Conservation (phyloP, 1,284 basidiomycete species). For the Irpex sp. region DNA sequence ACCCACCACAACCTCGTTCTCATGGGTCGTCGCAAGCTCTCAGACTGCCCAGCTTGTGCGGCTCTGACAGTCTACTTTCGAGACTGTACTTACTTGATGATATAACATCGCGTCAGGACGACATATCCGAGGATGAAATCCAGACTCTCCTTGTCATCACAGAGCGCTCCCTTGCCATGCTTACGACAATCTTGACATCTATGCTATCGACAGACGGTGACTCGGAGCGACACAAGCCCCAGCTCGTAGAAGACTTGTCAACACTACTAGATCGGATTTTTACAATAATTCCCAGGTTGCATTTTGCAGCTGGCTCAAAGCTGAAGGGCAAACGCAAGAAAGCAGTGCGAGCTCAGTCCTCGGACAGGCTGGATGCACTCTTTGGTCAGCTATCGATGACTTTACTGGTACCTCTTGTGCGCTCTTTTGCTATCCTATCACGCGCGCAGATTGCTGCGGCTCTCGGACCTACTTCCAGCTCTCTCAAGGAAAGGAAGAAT, state of each 20-base stretch:
- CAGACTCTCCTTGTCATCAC: neutral
- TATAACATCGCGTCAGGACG: neutral
- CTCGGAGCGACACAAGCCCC: neutral
- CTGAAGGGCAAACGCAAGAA: neutral
- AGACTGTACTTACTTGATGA: neutral
- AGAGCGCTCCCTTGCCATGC: neutral
- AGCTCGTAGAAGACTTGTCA: neutral
- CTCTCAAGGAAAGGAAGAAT: neutral
- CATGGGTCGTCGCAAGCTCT: neutral
- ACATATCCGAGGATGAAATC: neutral
- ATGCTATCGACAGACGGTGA: neutral
- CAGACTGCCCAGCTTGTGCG: neutral
- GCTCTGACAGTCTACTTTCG: neutral
- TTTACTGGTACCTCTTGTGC: constrained; percentile 24
- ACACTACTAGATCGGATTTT: neutral
- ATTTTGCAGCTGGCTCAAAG: neutral
- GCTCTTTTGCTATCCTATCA: constrained; percentile 21
- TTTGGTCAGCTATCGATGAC: constrained; percentile 18
- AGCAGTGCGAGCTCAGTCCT: neutral
- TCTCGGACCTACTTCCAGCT: constrained; percentile 8
- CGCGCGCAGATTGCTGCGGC: constrained; percentile 12
- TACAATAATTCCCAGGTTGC: neutral
- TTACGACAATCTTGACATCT: neutral
- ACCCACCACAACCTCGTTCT: neutral
- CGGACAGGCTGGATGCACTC: constrained; percentile 13